Conservation (phyloP, 495 filamentous ascomycete species). For the Lophium mytilinum region DNA sequence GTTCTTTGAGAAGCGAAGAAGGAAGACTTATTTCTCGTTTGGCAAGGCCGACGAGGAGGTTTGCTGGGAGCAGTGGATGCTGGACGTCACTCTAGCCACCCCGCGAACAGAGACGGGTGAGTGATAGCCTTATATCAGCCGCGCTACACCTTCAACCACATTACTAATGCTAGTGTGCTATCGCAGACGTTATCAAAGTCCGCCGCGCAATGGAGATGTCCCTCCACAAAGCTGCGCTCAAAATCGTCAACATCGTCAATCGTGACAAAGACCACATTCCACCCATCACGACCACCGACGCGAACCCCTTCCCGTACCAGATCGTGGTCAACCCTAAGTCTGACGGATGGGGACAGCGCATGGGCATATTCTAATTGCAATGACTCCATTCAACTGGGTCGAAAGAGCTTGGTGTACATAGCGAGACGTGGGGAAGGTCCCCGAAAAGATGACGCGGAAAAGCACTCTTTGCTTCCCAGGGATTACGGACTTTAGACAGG, state of each 20-base stretch:
- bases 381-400: no score
- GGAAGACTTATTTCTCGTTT: slow-evolving; percentile 66
- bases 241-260: slow-evolving; percentile 79
- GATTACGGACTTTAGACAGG: no score
- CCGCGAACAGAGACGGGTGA: slow-evolving; percentile 82
- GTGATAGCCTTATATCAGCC: slow-evolving; percentile 17
- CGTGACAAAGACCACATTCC: slow-evolving; percentile 92
- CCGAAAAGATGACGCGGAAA: no score
- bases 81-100: slow-evolving; percentile 84
- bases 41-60: slow-evolving; percentile 80
- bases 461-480: no score
- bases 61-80: slow-evolving; percentile 91
- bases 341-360: slow-evolving; percentile 71
- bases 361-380: slow-evolving; percentile 57
- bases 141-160: not conserved
- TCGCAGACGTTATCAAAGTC: slow-evolving; percentile 66
- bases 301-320: slow-evolving; percentile 91
- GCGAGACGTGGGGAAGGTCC: no score
- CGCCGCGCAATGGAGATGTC: slow-evolving; percentile 80
- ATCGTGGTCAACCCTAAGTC: slow-evolving; percentile 76
- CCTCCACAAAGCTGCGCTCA: slow-evolving; percentile 75
- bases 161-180: not conserved
- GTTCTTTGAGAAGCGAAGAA: slow-evolving; percentile 88
- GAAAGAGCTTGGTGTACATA: not conserved
- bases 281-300: slow-evolving; percentile 85